Conservation (phyloP, 2,329 filamentous ascomycete species). For the Claviceps sp. region DNA sequence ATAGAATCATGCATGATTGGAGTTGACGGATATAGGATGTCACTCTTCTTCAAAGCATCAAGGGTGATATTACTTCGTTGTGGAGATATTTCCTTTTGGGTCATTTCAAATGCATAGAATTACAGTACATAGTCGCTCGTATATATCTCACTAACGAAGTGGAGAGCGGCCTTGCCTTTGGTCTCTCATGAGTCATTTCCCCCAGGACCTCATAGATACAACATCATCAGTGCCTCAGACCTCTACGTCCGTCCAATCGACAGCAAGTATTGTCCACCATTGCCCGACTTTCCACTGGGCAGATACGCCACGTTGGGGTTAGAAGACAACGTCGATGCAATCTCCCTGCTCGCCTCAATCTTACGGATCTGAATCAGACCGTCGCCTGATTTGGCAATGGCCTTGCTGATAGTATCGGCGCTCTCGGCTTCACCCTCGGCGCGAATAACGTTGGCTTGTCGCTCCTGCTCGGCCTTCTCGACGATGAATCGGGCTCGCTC, state of each 20-base stretch:
- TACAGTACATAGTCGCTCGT: constrained; percentile 19
- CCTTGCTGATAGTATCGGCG: constrained; percentile 88
- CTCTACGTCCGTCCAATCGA: constrained; percentile 30
- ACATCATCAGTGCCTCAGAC: constrained; percentile 5
- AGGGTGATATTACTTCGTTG: too few relatives aligned
- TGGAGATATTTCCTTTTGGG: background rate
- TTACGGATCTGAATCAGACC: constrained; percentile 90
- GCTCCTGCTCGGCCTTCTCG: constrained; percentile 96
- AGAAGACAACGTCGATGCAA: constrained; percentile 72
- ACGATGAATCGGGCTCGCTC: constrained; percentile 96
- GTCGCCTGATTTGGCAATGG: constrained; percentile 84
- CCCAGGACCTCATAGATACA: constrained; percentile 3
- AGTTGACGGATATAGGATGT: background rate
- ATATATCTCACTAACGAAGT: constrained; percentile 10
- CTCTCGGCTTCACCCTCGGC: constrained; percentile 96
- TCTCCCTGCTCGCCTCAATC: constrained; percentile 94
- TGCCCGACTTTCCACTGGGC: constrained; percentile 58
- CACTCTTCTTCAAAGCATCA: background rate
- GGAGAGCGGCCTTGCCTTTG: constrained; percentile 1
- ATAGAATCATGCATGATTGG: background rate
- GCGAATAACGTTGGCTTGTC: constrained; percentile 95
- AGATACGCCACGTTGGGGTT: constrained; percentile 97
- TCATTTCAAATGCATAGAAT: constrained; percentile 17
- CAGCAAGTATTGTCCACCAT: constrained; percentile 38
- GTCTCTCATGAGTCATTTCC: background rate